phyloP scores from a whole-genome alignment of 2,329 filamentous ascomycete species.

The Rhexocercosporidium sp. region DNA sequence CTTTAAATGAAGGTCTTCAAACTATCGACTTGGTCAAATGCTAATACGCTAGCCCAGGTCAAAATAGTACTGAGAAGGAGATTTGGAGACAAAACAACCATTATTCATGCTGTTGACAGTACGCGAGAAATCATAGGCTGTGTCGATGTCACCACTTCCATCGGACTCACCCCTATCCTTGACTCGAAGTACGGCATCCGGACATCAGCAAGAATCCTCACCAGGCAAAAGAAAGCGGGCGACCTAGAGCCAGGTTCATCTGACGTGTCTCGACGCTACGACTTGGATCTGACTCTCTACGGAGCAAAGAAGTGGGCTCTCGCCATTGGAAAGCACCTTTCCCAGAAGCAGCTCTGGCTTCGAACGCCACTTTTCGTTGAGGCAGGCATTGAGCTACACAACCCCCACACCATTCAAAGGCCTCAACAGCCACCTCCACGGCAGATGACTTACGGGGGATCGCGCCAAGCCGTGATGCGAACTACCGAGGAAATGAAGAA shows the following conservation, averaged over 20 bases:
- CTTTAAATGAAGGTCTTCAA: neutral
- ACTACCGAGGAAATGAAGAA: slow-evolving; percentile 86
- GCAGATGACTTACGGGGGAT: slow-evolving; percentile 45
- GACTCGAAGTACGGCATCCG: slow-evolving; percentile 72
- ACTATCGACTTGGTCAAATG: neutral
- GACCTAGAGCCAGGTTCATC: slow-evolving; percentile 65
- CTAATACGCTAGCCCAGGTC: slow-evolving; percentile 47
- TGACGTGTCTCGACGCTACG: slow-evolving; percentile 61
- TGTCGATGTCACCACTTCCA: slow-evolving; percentile 71
- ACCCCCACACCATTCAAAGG: slow-evolving; percentile 64
- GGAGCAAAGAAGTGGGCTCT: slow-evolving; percentile 70
- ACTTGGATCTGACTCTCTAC: slow-evolving; percentile 78
- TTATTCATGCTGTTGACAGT: slow-evolving; percentile 77
- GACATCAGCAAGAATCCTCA: slow-evolving; percentile 72
- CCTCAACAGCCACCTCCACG: slow-evolving; percentile 34
- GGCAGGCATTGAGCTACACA: slow-evolving; percentile 72
- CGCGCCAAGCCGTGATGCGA: slow-evolving; percentile 49
- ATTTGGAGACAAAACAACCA: slow-evolving; percentile 57
- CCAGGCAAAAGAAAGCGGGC: slow-evolving; percentile 64
- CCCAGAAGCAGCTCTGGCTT: slow-evolving; percentile 70
- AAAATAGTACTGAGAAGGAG: slow-evolving; percentile 72
- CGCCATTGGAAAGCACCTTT: slow-evolving; percentile 71
- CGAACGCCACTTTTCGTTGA: slow-evolving; percentile 69
- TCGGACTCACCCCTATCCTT: slow-evolving; percentile 73
- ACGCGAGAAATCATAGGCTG: slow-evolving; percentile 74